Evolutionary conservation across 2,329 filamentous ascomycete genomes (phyloP).

Genomic region (Sclerotiophoma versabilis): DNA sequence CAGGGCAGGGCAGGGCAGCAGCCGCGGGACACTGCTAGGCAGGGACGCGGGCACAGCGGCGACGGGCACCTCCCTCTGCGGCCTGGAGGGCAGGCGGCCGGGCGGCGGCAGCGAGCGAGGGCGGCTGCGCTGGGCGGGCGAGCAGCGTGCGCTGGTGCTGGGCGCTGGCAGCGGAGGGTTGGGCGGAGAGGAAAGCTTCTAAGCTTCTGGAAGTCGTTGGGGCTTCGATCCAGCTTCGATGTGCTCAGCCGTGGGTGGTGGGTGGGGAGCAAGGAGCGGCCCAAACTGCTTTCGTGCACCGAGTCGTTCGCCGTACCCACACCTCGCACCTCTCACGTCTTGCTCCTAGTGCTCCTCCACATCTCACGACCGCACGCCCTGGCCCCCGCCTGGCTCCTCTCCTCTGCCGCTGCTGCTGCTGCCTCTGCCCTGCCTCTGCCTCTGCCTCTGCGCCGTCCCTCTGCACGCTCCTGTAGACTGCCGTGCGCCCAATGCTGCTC

Average conservation of each 20-base stretch:
- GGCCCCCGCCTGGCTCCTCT: slow-evolving; percentile 15
- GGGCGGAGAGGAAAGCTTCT: slow-evolving; percentile 7
- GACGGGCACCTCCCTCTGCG: not conserved
- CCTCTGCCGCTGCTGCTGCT: not conserved
- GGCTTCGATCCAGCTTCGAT: slow-evolving; percentile 16
- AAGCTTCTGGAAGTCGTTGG: slow-evolving; percentile 12
- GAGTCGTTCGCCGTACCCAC: slow-evolving; percentile 15
- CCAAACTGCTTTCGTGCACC: slow-evolving; percentile 16
- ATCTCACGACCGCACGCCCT: slow-evolving; percentile 13
- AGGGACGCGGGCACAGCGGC: not conserved
- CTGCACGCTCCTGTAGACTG: slow-evolving; percentile 6
- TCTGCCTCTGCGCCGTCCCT: slow-evolving; percentile 15
- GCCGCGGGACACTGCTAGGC: not conserved
- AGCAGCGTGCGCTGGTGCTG: not conserved
- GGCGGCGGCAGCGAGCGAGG: not conserved
- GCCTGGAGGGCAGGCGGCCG: too few species aligned
- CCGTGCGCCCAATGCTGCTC: slow-evolving; percentile 41
- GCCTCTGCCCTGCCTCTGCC: not conserved
- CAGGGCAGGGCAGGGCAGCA: slow-evolving; percentile 1
- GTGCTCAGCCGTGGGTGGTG: slow-evolving; percentile 1
- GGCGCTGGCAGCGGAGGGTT: not conserved
- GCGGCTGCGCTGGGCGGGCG: not conserved
- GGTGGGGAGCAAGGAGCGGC: not conserved
- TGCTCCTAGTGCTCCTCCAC: slow-evolving; percentile 1
- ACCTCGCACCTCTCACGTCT: not conserved